Evolutionary conservation across 176 grass and related monocot genomes (phyloP).

Genomic region (Eragrostis nindensis): DNA sequence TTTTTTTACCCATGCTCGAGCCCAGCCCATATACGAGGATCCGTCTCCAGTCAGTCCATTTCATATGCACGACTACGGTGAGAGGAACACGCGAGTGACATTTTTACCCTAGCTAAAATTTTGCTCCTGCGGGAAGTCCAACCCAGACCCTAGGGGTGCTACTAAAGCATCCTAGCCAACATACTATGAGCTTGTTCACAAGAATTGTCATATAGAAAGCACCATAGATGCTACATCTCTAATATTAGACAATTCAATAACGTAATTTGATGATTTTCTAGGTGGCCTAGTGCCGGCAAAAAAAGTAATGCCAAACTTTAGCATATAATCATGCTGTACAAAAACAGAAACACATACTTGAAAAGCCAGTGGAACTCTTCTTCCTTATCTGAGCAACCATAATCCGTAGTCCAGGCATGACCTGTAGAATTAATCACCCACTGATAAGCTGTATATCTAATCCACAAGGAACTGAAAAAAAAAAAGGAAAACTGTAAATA

Average conservation of each 20-base stretch:
- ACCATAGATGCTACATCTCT: neutral
- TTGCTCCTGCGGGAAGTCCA: too few species aligned
- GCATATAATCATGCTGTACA: neutral
- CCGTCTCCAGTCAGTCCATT: too few species aligned
- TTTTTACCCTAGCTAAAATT: too few species aligned
- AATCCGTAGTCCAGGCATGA: conserved; percentile 98
- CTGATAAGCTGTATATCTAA: conserved; percentile 21
- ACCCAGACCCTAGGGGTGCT: too few species aligned
- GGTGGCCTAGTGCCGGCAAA: neutral
- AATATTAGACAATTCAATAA: neutral
- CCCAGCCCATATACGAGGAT: too few species aligned
- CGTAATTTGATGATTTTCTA: neutral
- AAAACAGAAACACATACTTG: conserved; percentile 61
- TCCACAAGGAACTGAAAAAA: conserved; percentile 22
- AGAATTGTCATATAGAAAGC: neutral
- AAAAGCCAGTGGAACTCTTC: conserved; percentile 90
- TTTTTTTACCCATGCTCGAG: too few species aligned
- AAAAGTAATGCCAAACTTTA: conserved; percentile 12
- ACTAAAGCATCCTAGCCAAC: too few species aligned
- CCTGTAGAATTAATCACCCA: conserved; percentile 48
- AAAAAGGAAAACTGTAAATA: neutral
- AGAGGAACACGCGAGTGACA: too few species aligned
- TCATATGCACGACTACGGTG: too few species aligned
- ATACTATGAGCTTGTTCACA: too few species aligned
- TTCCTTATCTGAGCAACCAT: conserved; percentile 86